Evolutionary conservation across 2,329 filamentous ascomycete species (phyloP).

Genomic region (Aspergillus tamarii): DNA sequence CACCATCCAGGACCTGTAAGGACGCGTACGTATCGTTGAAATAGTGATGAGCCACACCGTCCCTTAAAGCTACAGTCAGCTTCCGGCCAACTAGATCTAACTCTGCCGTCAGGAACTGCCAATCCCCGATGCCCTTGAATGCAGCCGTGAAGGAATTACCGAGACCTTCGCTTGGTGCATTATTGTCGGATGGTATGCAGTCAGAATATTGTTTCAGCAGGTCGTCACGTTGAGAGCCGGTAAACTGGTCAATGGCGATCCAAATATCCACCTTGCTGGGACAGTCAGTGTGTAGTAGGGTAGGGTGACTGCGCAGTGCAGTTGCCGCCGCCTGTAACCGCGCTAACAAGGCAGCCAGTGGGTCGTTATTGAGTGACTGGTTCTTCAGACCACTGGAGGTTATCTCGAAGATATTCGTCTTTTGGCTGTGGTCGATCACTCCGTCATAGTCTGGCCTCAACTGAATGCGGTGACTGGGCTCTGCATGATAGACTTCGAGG

Average conservation of each 20-base stretch:
- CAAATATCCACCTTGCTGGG: background rate
- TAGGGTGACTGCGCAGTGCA: background rate
- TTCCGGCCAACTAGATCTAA: background rate
- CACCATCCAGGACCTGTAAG: background rate
- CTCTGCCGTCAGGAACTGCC: background rate
- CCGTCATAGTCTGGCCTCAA: background rate
- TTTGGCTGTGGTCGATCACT: background rate
- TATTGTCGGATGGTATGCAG: background rate
- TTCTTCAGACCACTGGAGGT: background rate
- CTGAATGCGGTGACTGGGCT: background rate
- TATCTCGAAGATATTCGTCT: background rate
- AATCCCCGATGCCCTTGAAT: background rate
- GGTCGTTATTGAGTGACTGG: background rate
- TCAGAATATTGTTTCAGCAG: background rate
- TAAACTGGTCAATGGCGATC: background rate
- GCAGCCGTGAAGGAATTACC: background rate
- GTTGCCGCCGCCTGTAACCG: background rate
- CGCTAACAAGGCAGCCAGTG: background rate
- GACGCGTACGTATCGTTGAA: background rate
- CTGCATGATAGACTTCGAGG: background rate
- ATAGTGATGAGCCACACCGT: background rate
- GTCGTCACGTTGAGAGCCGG: background rate
- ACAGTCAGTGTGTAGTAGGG: background rate
- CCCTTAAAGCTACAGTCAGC: background rate
- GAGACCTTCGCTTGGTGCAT: background rate